Conservation (phyloP, 1,284 basidiomycete species). For the Microbotryum saponariae region DNA sequence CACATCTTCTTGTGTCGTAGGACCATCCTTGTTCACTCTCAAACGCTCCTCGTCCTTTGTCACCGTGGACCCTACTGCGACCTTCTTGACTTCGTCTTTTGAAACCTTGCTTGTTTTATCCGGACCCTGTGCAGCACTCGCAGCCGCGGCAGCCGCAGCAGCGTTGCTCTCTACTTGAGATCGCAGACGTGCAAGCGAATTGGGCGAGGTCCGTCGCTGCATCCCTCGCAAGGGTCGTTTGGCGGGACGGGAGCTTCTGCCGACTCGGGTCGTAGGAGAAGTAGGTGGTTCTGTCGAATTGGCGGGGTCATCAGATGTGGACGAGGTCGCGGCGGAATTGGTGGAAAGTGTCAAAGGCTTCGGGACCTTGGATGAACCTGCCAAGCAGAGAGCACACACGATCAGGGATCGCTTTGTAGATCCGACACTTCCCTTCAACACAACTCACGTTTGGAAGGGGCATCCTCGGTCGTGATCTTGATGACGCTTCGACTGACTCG, state of each 20-base stretch:
- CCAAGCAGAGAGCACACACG: too few relatives aligned
- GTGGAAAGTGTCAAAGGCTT: not conserved
- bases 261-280: slow-evolving; percentile 4
- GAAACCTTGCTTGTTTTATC: too few relatives aligned
- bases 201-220: slow-evolving; percentile 34
- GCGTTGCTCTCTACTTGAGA: slow-evolving; percentile 6
- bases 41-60: too few relatives aligned
- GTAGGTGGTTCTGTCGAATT: not conserved
- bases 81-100: too few relatives aligned
- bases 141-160: slow-evolving; percentile 7
- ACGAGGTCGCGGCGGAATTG: not conserved
- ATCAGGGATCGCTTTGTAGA: not conserved
- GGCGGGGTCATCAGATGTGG: not conserved
- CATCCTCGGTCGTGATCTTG: slow-evolving; percentile 21
- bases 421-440: too few relatives aligned
- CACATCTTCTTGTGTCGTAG: too few relatives aligned
- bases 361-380: not conserved
- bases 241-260: slow-evolving; percentile 2
- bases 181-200: slow-evolving; percentile 23
- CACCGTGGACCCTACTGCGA: too few relatives aligned
- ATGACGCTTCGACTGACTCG: slow-evolving; percentile 24
- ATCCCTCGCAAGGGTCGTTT: slow-evolving; percentile 32
- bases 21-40: too few relatives aligned
- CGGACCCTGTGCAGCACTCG: not conserved
- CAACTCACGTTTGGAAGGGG: slow-evolving; percentile 21